Base-by-base conservation (phyloP, 2,329 filamentous ascomycete genomes). In the Monilinia aucupariae region DNA sequence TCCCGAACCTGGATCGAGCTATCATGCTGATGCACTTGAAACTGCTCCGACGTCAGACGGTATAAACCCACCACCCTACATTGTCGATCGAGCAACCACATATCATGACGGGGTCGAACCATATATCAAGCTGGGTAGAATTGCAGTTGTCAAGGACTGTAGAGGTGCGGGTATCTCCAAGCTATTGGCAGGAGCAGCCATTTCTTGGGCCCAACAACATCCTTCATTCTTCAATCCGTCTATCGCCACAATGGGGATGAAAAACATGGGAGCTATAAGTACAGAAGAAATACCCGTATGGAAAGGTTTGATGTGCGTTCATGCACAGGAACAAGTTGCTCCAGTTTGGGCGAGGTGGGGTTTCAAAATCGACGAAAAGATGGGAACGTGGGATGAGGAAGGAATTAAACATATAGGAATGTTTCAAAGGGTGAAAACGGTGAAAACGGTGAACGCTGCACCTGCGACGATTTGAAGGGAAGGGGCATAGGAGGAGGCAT, bases 361-460 rank as follows among this genome's bases (percentile, higher is more conserved):
- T 0, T 97, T 97, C 73, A 76, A 79, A 65, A 78, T 83, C 8
- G 92, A 97, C 75, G 81, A 89, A 71, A 79, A 76, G 6, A 85
- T 93, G 83, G 90, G 90, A 0, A 80, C 74, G 34, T 97, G 92
- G 92, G 79, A 81, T 67, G 92, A 97, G 74, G 92, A 96, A 71
- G 90, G 89, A 5, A 93, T 96, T 61, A 80, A 83, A 68, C 92
- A 96, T 78, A 81, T 96, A 25, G 92, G 90, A 64, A 96, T 97
- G 92, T 96, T 84, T 66, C 69, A 75, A 65, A 77, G 83, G 41
- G 64, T 86, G 30, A 58, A 58, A 17, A 58, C n/a, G 41, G 64
- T 86, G 30, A 58, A 58, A 17, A 58, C n/a, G 45, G 45, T 62
- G 12, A 71, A 78, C 9, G 66, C 78, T 58, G 53, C 64, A 34